A percentile compares a stretch with the other conserved stretches of the same genome.
Evolutionary conservation across 1,284 basidiomycete genomes (phyloP).

Genomic region (Porogramme epimiltina): DNA sequence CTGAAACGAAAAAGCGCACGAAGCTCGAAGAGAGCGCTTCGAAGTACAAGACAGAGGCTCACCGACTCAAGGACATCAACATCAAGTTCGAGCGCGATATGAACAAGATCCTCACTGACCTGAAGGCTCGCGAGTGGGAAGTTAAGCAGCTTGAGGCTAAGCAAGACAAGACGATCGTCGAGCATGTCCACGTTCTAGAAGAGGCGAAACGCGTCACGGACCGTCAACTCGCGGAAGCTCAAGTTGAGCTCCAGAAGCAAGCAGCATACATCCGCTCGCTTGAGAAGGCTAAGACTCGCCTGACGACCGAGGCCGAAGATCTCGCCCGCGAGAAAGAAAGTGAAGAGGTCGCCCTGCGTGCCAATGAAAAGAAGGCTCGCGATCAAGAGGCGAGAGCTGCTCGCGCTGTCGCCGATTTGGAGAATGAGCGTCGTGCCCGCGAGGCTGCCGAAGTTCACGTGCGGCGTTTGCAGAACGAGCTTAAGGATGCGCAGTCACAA

Average conservation of each 20-base stretch:
- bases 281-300: slow-evolving; percentile 77
- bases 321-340: slow-evolving; percentile 74
- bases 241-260: slow-evolving; percentile 75
- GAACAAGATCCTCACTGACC: slow-evolving; percentile 76
- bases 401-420: slow-evolving; percentile 58
- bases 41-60: slow-evolving; percentile 69
- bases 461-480: slow-evolving; percentile 59
- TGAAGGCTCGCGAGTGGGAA: slow-evolving; percentile 86
- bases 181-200: slow-evolving; percentile 97
- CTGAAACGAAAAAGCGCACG: slow-evolving; percentile 68
- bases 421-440: slow-evolving; percentile 64
- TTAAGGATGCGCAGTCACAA: slow-evolving; percentile 55
- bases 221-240: slow-evolving; percentile 84
- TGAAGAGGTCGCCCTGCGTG: slow-evolving; percentile 67
- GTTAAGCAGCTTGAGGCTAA: slow-evolving; percentile 82
- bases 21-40: slow-evolving; percentile 73
- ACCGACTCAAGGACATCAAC: slow-evolving; percentile 69
- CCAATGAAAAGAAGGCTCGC: slow-evolving; percentile 66
- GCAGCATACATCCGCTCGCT: slow-evolving; percentile 80
- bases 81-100: slow-evolving; percentile 81
- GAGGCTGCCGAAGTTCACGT: slow-evolving; percentile 66
- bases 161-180: slow-evolving; percentile 97
- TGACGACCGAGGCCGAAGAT: slow-evolving; percentile 88
- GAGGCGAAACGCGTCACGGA: slow-evolving; percentile 97
- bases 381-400: slow-evolving; percentile 60